phyloP scores from a whole-genome alignment of 1,139 yeast genomes.

The Hyphopichia wangnamkhiaoensis region DNA sequence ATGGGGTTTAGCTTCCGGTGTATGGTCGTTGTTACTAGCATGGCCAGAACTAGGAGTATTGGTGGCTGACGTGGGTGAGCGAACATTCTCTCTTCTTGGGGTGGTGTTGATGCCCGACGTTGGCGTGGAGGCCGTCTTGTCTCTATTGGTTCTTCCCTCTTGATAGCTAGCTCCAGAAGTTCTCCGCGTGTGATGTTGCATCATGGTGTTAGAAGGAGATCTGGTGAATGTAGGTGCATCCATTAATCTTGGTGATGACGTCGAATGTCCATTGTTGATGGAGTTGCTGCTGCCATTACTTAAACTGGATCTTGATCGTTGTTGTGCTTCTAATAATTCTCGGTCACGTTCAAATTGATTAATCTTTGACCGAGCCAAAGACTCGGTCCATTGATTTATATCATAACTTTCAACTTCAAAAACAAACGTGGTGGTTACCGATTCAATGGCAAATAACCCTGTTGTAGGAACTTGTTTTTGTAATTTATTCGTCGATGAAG shows the following conservation, averaged over 20 bases:
- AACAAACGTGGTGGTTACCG: conserved; percentile 46
- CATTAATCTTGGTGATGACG: conserved; percentile 25
- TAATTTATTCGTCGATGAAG: conserved; percentile 27
- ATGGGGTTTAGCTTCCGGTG: conserved; percentile 1
- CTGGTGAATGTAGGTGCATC: conserved; percentile 24
- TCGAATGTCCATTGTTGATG: conserved; percentile 10
- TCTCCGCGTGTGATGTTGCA: background rate
- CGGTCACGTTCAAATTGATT: conserved; percentile 48
- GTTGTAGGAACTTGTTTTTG: conserved; percentile 37
- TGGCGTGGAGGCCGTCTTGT: conserved; percentile 4
- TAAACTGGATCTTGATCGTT: conserved; percentile 13
- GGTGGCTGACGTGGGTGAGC: background rate
- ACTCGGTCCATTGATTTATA: conserved; percentile 56
- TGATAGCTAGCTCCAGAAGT: background rate
- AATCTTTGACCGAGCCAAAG: conserved; percentile 50
- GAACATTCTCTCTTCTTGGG: background rate
- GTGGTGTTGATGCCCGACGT: background rate
- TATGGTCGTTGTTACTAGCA: background rate
- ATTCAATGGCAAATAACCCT: conserved; percentile 56
- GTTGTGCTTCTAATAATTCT: conserved; percentile 13
- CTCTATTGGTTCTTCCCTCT: conserved; percentile 8
- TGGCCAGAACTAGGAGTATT: conserved; percentile 1
- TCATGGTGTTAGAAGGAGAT: conserved; percentile 3
- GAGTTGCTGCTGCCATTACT: conserved; percentile 23
- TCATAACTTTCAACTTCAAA: conserved; percentile 62